Evolutionary conservation across 805 yeast genomes (phyloP).

Genomic region (Yueomyces sinensis): DNA sequence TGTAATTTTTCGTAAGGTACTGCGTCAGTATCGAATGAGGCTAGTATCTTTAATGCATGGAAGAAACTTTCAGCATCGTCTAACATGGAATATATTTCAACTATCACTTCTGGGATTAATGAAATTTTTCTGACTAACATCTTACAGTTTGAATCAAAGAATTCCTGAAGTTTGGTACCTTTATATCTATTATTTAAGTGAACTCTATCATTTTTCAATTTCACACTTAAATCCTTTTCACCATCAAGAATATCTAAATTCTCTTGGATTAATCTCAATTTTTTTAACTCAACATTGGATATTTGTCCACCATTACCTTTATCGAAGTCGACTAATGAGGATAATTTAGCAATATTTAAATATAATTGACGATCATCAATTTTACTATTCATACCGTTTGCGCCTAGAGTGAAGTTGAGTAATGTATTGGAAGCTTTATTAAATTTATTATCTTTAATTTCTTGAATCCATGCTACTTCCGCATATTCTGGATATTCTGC

Average conservation of each 20-base stretch:
- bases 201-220: slow-evolving; percentile 14
- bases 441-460: slow-evolving; percentile 40
- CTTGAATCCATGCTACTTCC: slow-evolving; percentile 60
- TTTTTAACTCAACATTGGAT: neutral
- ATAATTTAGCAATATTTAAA: slow-evolving; percentile 59
- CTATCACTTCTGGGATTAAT: slow-evolving; percentile 32
- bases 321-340: slow-evolving; percentile 33
- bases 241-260: slow-evolving; percentile 35
- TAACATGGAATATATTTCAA: slow-evolving; percentile 38
- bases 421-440: slow-evolving; percentile 37
- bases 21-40: slow-evolving; percentile 20
- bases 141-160: slow-evolving; percentile 14
- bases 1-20: slow-evolving; percentile 22
- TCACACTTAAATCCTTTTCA: slow-evolving; percentile 29
- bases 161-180: slow-evolving; percentile 8
- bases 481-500: slow-evolving; percentile 31
- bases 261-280: slow-evolving; percentile 29
- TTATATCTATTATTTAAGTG: slow-evolving; percentile 14
- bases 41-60: slow-evolving; percentile 39
- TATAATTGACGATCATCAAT: slow-evolving; percentile 32
- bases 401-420: slow-evolving; percentile 30
- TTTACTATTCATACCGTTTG: slow-evolving; percentile 25
- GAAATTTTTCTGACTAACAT: slow-evolving; percentile 23
- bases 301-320: neutral
- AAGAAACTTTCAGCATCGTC: slow-evolving; percentile 26